Base-by-base conservation (phyloP, 2,329 filamentous ascomycete species). In the Cladosporium phlei region DNA sequence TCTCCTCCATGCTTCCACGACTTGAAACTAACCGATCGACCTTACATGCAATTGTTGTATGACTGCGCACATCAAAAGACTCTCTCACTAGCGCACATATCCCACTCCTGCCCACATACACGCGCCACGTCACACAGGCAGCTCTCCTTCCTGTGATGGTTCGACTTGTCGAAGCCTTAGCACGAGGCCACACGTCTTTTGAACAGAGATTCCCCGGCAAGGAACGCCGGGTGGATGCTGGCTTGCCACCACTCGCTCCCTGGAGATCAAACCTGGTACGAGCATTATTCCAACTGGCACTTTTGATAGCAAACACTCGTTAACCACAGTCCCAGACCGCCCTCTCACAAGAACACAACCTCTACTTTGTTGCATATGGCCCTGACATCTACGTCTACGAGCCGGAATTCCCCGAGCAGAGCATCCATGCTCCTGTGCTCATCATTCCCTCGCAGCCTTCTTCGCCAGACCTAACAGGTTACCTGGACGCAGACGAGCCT, bases 361-460 rank as follows among this genome's bases (percentile, higher is more conserved):
- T 74, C n/a, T 75, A 69, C 55, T 73, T 75, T 45, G 60, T 74
- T n/a, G 72, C 70, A 10, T 67, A 65, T 47, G 59, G 54, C 16
- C 56, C 63, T 39, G 51, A 58, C 1, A 63, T 76, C 8, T 61
- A 68, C 42, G 62, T 74, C 24, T 72, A 70, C 49, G 56, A 66
- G 40, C 72, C 72, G 21, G 60, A 52, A 9, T 74, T 69, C 49
- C 69, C 71, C 1, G 56, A 64, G 24, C 72, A 75, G 47, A 51
- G 30, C 3, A 47, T 74, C 3, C 51, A 63, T 8, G 50, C 65
- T 8, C 67, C 69, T 17, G 56, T 55, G 7, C 53, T 73, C 38
- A 61, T 69, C 17, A 50, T 75, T 5, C 52, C 62, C 16, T 68
- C 67, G 8, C 67, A 66, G 9, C 57, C 60, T 7, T 64, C 68